Base-by-base conservation (phyloP, 2,329 filamentous ascomycete species). In the Penicillium sp. region DNA sequence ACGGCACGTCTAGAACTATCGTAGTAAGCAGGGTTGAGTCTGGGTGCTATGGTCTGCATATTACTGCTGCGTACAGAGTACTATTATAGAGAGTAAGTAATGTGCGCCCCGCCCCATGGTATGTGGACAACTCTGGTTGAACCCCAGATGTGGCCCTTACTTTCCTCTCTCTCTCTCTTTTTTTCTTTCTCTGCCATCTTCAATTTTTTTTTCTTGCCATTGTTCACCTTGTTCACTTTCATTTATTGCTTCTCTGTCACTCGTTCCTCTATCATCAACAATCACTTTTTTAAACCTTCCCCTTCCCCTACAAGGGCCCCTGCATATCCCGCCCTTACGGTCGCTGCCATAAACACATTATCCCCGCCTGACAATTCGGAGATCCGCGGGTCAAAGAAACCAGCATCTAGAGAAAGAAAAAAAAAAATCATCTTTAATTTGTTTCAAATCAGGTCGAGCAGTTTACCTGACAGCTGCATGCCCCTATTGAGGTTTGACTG, bases 71-170 rank as follows among this genome's bases (percentile, higher is more conserved):
- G n/a, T 23, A 23, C 23, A 23, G 23, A 23, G 6, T 36, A 41
- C 16, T 39, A 16, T 35, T 27, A 26, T 29, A 44, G 13, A n/a
- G 23, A 16, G 34, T n/a, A 23, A 16, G 16, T 27, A 27, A 26
- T 47, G 35, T 40, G 36, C n/a, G 50, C 41, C 50, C 50, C 50
- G 50, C 50, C 50, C 50, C 43, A 53, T 53, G 50, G 50, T 48
- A 53, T 53, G 50, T 41, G 50, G 50, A 48, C 50, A 52, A 46
- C 27, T 42, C 29, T 41, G 40, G 30, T 35, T 39, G 49, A 52
- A 52, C 50, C 50, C 50, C 50, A 53, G 50, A 53, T 51, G 49
- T 46, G 44, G 49, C 50, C 50, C 50, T 42, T 52, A 52, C 47
- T 48, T 42, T 44, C 29, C 27, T 16, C 18, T 19, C 27, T 32